Percentiles rank a stretch among this genome's conserved stretches.
Conservation (phyloP, 176 grass and related monocot genomes). For the Zoysia pacifica region DNA sequence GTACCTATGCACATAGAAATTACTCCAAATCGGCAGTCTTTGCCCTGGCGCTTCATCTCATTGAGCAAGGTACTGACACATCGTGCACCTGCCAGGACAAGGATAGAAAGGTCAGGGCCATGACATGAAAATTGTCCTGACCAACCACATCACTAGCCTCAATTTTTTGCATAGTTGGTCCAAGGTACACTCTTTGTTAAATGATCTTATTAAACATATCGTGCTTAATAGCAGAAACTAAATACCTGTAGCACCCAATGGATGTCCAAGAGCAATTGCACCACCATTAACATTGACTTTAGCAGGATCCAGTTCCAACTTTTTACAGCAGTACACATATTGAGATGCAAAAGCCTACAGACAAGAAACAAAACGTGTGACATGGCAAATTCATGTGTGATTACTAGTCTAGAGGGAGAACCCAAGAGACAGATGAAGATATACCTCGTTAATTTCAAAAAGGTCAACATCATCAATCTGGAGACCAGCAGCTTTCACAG, state of each 20-base stretch:
- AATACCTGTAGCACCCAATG: constrained; percentile 91
- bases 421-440: not conserved
- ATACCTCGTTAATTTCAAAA: constrained; percentile 98
- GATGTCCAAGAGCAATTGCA: constrained; percentile 94
- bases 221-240: constrained; percentile 24
- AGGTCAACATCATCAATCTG: constrained; percentile 71
- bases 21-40: constrained; percentile 79
- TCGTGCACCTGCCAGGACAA: constrained; percentile 64
- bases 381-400: not conserved
- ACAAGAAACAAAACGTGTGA: constrained; percentile 28
- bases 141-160: not conserved
- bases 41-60: constrained; percentile 87
- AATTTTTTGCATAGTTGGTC: constrained; percentile 5
- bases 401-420: constrained; percentile 9
- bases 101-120: constrained; percentile 18
- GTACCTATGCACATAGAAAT: constrained; percentile 99
- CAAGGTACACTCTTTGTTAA: not conserved
- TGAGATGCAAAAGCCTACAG: constrained; percentile 94
- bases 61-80: constrained; percentile 93
- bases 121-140: not conserved
- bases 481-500: constrained; percentile 85
- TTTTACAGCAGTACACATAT: constrained; percentile 87
- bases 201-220: not conserved
- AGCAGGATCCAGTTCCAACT: constrained; percentile 68
- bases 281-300: constrained; percentile 99